Conservation (phyloP, 371 early-diverging fungal genomes). For the Actinomucor elegans region DNA sequence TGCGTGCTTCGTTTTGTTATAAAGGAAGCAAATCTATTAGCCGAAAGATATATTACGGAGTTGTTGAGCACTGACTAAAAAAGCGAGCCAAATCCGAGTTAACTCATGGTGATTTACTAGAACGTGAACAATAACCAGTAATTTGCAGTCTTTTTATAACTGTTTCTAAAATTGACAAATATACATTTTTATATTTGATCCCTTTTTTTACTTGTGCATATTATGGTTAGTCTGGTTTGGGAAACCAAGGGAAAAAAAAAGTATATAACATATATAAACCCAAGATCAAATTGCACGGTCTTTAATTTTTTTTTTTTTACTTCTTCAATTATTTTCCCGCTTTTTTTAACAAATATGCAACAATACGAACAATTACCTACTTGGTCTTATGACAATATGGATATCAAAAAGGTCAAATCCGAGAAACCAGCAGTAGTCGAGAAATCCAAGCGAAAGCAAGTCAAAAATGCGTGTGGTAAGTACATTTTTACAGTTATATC, state of each 20-base stretch:
- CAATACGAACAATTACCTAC: no score
- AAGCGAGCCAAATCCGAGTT: no score
- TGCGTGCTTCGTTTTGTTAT: not conserved
- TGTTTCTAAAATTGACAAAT: slow-evolving; percentile 4
- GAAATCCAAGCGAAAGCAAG: slow-evolving; percentile 29
- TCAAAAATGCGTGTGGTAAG: slow-evolving; percentile 40
- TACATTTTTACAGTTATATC: not conserved
- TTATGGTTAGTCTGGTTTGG: no score
- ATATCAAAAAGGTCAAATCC: not conserved
- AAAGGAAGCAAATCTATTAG: no score
- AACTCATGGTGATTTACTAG: no score
- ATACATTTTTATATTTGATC: no score
- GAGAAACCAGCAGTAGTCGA: slow-evolving; percentile 3
- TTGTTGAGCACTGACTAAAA: slow-evolving; percentile 1
- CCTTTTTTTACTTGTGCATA: no score
- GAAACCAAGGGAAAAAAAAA: no score
- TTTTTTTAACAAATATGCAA: not conserved
- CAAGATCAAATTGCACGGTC: slow-evolving; percentile 11
- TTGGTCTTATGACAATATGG: not conserved
- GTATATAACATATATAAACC: slow-evolving; percentile 10
- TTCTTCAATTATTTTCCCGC: slow-evolving; percentile 4
- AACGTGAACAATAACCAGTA: no score
- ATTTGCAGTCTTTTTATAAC: slow-evolving; percentile 5
- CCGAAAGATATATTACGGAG: not conserved
- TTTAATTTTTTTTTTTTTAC: slow-evolving; percentile 1